Conservation (phyloP, 345 rosid species). For the Lumnitzera racemosa region DNA sequence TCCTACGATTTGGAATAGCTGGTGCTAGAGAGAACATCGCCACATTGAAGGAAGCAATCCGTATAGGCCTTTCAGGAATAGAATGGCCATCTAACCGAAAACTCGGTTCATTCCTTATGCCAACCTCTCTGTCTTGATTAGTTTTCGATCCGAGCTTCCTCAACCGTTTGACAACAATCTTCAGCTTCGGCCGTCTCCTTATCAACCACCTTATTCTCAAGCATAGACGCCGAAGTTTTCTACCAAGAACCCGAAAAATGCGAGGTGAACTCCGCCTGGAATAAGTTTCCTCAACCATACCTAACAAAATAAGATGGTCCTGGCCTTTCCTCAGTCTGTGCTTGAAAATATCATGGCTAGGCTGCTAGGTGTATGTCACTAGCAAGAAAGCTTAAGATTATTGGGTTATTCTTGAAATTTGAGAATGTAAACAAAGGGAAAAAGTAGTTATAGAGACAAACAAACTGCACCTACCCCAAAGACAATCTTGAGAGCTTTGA, state of each 20-base stretch:
- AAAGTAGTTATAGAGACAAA: slow-evolving; percentile 23
- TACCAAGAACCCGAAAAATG: slow-evolving; percentile 39
- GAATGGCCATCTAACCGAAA: slow-evolving; percentile 16
- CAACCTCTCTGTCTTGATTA: slow-evolving; percentile 1
- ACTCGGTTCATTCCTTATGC: slow-evolving; percentile 12
- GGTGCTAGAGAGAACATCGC: slow-evolving; percentile 98
- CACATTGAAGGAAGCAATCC: slow-evolving; percentile 82
- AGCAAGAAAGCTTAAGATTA: neutral
- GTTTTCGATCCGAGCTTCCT: slow-evolving; percentile 34
- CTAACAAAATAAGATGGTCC: neutral
- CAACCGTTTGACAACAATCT: slow-evolving; percentile 50
- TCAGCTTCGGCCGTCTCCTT: slow-evolving; percentile 50
- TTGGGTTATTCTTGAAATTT: slow-evolving; percentile 5
- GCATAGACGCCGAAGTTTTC: slow-evolving; percentile 43
- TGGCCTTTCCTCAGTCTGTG: slow-evolving; percentile 3
- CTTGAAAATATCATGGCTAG: neutral
- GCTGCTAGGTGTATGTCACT: slow-evolving; percentile 1
- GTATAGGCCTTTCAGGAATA: slow-evolving; percentile 38
- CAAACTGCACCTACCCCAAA: slow-evolving; percentile 37
- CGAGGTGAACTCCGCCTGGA: slow-evolving; percentile 15
- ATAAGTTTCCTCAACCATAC: slow-evolving; percentile 4
- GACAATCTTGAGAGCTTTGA: slow-evolving; percentile 31
- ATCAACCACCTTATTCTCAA: slow-evolving; percentile 53
- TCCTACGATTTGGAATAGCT: slow-evolving; percentile 43
- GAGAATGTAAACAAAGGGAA: slow-evolving; percentile 12